A percentile compares a stretch with the other conserved stretches of the same genome.
These are phyloP conservation scores for Haplographium delicatum DNA, from an alignment of 495 filamentous ascomycete genomes.

Conservation along the genomic window DNA sequence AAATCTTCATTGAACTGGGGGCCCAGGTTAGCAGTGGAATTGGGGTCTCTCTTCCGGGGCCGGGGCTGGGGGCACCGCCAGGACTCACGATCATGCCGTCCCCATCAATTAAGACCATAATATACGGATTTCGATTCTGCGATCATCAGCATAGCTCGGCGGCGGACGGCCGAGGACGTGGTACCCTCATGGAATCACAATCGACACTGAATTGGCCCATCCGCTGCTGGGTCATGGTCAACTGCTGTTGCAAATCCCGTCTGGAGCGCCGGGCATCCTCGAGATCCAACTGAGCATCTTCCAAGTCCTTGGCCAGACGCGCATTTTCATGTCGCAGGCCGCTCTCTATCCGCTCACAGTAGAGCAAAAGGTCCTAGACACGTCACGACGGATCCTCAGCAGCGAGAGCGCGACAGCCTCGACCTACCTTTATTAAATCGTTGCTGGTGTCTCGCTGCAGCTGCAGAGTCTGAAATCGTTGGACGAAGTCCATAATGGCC, in stretches of 20 bases:
- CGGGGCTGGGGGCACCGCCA: too few species aligned
- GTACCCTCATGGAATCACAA: constrained; percentile 35
- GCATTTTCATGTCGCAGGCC: constrained; percentile 33
- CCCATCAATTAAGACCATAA: constrained; percentile 72
- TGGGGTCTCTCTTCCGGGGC: too few species aligned
- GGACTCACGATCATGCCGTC: constrained; percentile 63
- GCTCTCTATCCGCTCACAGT: constrained; percentile 27
- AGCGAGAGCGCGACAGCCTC: background rate
- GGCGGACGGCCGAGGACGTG: too few species aligned
- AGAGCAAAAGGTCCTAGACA: constrained; percentile 39
- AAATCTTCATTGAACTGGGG: constrained; percentile 60
- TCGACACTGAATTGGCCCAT: constrained; percentile 27
- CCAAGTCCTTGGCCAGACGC: constrained; percentile 28
- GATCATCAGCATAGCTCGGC: constrained; percentile 10
- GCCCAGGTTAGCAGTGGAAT: constrained; percentile 5
- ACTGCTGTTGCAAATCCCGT: constrained; percentile 38
- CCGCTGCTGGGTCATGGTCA: constrained; percentile 29
- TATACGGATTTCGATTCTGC: constrained; percentile 70
- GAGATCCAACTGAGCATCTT: constrained; percentile 38
- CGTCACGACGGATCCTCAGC: constrained; percentile 7
- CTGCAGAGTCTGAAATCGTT: constrained; percentile 35
- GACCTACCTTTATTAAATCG: constrained; percentile 30
- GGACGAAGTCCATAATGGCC: constrained; percentile 36
- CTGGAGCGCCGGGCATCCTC: constrained; percentile 33
- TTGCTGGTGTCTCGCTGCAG: constrained; percentile 31